A percentile compares a stretch with the other conserved stretches of the same genome.
Evolutionary conservation across 768 basidiomycete genomes (phyloP).

Genomic region (Tephrocybe sp.): DNA sequence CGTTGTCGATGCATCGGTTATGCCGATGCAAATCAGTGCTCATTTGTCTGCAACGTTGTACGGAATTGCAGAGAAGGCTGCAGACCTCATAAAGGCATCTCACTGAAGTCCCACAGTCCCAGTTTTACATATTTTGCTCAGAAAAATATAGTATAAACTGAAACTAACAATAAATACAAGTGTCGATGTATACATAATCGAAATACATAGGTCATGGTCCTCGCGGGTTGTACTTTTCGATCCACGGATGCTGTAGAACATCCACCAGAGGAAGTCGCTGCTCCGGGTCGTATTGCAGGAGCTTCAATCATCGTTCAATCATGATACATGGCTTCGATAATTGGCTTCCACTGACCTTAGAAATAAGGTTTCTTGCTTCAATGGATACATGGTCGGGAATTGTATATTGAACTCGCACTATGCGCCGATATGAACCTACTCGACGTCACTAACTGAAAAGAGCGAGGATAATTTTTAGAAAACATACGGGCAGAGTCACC

Average conservation of each 20-base stretch:
- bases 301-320: constrained; percentile 37
- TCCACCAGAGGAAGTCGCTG: constrained; percentile 72
- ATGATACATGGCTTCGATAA: neutral
- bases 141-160: too few species aligned
- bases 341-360: constrained; percentile 38
- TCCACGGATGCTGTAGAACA: constrained; percentile 88
- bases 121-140: too few species aligned
- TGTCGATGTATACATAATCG: neutral
- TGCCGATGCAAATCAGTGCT: constrained; percentile 47
- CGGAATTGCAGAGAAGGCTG: constrained; percentile 55
- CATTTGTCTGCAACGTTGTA: constrained; percentile 47
- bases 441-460: neutral
- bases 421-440: constrained; percentile 84
- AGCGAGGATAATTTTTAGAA: neutral
- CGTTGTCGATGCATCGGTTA: constrained; percentile 48
- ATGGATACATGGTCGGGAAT: constrained; percentile 57
- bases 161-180: too few species aligned
- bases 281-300: constrained; percentile 81
- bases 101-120: too few species aligned
- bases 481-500: constrained; percentile 69
- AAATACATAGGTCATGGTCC: neutral
- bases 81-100: constrained; percentile 45
- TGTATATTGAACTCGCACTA: constrained; percentile 78
- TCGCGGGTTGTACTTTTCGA: constrained; percentile 62
- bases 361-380: constrained; percentile 66